Evolutionary conservation across 2,329 filamentous ascomycete genomes (phyloP), one percentile per base, ranked within the genome.

Genomic region (Apiospora marii): DNA sequence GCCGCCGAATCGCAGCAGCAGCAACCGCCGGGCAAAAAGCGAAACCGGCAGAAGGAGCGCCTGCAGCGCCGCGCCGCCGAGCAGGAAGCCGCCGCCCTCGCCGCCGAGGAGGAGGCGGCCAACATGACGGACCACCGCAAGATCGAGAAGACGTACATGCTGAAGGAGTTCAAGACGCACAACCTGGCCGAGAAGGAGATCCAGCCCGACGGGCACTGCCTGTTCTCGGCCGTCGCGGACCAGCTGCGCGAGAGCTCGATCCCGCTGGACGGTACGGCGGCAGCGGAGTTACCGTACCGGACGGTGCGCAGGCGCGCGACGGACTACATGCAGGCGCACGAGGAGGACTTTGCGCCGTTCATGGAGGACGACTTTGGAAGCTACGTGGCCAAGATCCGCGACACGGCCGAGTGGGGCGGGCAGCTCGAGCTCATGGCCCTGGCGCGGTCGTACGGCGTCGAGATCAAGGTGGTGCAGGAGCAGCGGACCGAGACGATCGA

Each of bases 401-500:
- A 96, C 73, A 98, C 95, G 68, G 95, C 94, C 0, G 96, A 98
- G 83, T 99, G 96, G 96, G 96, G 96, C 69, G 96, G 96, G 0
- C 94, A 98, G 85, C 83, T 98, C 75, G 96, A 99, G 86, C 83
- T 99, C 72, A 87, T 92, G 81, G 96, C 96, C 34, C 87, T 99
- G 80, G 93, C 96, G 69, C 92, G 90, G 80, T 90, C 90, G 71
- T 98, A 97, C 78, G 90, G 89, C 3, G 90, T 96, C 14, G 90
- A 92, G 79, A 96, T 98, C 74, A 91, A 92, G 79, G 93, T 99
- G 16, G 85, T 99, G 74, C 95, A 98, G 78, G 93, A 96, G 80
- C 94, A 95, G 5, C 85, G 92, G 72, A 91, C 93, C 72, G 94
- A 97, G 81, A 92, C 89, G 76, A 94, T 98, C 74, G 86, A 88